These are phyloP conservation scores for Linderniella brevidens DNA, from an alignment of 257 asterid species.

Conservation along the genomic window DNA sequence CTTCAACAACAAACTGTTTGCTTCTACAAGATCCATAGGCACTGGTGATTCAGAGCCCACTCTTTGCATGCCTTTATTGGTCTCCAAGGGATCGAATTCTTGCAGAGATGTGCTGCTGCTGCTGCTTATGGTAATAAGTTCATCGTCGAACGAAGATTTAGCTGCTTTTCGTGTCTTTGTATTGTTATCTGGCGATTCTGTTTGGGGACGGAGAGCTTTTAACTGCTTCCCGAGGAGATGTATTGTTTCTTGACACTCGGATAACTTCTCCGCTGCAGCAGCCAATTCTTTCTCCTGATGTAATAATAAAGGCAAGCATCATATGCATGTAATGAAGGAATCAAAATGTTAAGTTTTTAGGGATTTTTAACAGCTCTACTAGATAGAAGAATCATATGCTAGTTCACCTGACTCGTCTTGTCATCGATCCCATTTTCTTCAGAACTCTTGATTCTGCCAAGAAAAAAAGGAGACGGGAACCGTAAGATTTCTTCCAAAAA, in stretches of 20 bases:
- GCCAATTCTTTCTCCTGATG: constrained; percentile 71
- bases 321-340: no score
- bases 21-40: constrained; percentile 27
- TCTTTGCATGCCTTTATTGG: constrained; percentile 22
- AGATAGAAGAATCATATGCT: no score
- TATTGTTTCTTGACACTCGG: constrained; percentile 89
- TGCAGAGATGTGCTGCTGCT: constrained; percentile 18
- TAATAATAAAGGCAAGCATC: no score
- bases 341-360: no score
- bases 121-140: constrained; percentile 13
- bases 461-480: neutral
- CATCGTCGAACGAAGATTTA: constrained; percentile 28
- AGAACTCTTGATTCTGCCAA: constrained; percentile 16
- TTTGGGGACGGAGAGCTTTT: constrained; percentile 62
- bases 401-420: constrained; percentile 21
- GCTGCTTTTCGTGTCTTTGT: constrained; percentile 26
- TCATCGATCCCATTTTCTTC: constrained; percentile 15
- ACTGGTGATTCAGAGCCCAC: constrained; percentile 40
- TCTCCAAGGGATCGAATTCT: constrained; percentile 25
- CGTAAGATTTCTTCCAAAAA: no score
- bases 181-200: constrained; percentile 22
- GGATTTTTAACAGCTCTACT: no score
- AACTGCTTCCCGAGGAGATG: constrained; percentile 77
- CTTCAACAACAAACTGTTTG: constrained; percentile 22
- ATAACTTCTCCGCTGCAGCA: constrained; percentile 82